phyloP scores from a whole-genome alignment of 2,329 filamentous ascomycete species.

The Phyllosticta ampelicida region DNA sequence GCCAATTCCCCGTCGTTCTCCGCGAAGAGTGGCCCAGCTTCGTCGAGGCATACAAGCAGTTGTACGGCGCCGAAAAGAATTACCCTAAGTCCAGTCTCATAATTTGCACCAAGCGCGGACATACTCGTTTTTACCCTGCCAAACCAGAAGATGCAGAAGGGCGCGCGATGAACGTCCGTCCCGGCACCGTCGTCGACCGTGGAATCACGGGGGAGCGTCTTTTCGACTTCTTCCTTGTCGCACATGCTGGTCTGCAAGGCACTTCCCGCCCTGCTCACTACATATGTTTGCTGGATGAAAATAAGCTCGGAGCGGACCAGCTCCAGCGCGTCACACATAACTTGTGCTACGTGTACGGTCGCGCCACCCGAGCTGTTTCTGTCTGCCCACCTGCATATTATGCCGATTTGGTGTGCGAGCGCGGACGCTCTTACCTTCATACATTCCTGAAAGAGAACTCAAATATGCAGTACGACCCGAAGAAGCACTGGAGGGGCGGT shows the following conservation, averaged over 20 bases:
- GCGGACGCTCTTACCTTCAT: constrained; percentile 57
- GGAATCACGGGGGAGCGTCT: constrained; percentile 52
- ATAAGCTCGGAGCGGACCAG: constrained; percentile 46
- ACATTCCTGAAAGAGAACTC: constrained; percentile 7
- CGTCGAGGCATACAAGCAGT: constrained; percentile 47
- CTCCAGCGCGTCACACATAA: constrained; percentile 67
- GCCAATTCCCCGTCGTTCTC: constrained; percentile 62
- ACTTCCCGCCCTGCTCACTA: constrained; percentile 79
- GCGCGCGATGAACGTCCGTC: constrained; percentile 51
- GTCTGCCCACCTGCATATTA: constrained; percentile 83
- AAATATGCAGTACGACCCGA: not conserved
- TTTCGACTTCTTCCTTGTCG: constrained; percentile 79
- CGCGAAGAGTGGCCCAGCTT: constrained; percentile 55
- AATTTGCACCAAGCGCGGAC: constrained; percentile 76
- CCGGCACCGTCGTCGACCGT: constrained; percentile 74
- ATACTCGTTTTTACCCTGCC: constrained; percentile 74
- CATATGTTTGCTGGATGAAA: constrained; percentile 44
- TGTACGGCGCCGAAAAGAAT: constrained; percentile 40
- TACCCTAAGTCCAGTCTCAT: constrained; percentile 43
- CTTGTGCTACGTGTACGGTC: constrained; percentile 70
- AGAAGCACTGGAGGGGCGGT: constrained; percentile 4
- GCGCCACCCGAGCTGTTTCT: constrained; percentile 75
- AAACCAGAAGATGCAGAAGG: constrained; percentile 23
- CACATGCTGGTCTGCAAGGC: constrained; percentile 68
- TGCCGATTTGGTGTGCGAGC: constrained; percentile 71